Percentiles rank a stretch among this genome's conserved stretches.
Conservation (phyloP, 192 early-diverging fungal genomes). For the Coemansia sp. region DNA sequence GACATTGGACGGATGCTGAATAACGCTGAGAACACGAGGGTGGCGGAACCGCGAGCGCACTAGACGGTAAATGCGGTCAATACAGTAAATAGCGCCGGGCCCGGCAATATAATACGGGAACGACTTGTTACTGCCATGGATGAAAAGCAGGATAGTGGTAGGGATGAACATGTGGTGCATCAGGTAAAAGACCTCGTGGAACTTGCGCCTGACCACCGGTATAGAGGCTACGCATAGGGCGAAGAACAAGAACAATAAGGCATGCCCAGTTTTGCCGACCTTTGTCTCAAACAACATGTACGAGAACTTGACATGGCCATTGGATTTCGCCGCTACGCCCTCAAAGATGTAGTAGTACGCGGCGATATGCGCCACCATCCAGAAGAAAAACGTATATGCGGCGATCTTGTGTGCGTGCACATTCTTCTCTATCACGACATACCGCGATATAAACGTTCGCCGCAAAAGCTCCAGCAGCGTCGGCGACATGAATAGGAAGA, state of each 20-base stretch:
- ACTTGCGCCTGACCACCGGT: constrained; percentile 37
- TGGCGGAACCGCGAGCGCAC: constrained; percentile 63
- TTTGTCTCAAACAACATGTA: constrained; percentile 61
- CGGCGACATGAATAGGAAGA: constrained; percentile 75
- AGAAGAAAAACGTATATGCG: constrained; percentile 73
- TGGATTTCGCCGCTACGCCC: constrained; percentile 21
- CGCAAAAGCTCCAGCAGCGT: constrained; percentile 76
- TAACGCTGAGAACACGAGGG: constrained; percentile 76
- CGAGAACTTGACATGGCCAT: constrained; percentile 45
- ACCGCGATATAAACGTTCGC: constrained; percentile 68
- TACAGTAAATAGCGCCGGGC: constrained; percentile 63
- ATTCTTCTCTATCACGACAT: constrained; percentile 82
- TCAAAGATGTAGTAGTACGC: constrained; percentile 78
- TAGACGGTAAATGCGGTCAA: constrained; percentile 71
- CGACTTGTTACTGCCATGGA: constrained; percentile 72
- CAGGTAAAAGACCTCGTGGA: constrained; percentile 80
- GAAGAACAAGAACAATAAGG: constrained; percentile 44
- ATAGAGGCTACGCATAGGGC: constrained; percentile 40
- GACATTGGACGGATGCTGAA: constrained; percentile 83
- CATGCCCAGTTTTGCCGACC: constrained; percentile 74
- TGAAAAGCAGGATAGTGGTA: constrained; percentile 66
- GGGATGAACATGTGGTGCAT: constrained; percentile 86
- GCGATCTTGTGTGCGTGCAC: constrained; percentile 81
- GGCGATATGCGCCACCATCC: constrained; percentile 66
- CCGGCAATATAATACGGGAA: constrained; percentile 81